Base-by-base conservation (phyloP, 768 basidiomycete genomes). In the Lentinus brumalis region DNA sequence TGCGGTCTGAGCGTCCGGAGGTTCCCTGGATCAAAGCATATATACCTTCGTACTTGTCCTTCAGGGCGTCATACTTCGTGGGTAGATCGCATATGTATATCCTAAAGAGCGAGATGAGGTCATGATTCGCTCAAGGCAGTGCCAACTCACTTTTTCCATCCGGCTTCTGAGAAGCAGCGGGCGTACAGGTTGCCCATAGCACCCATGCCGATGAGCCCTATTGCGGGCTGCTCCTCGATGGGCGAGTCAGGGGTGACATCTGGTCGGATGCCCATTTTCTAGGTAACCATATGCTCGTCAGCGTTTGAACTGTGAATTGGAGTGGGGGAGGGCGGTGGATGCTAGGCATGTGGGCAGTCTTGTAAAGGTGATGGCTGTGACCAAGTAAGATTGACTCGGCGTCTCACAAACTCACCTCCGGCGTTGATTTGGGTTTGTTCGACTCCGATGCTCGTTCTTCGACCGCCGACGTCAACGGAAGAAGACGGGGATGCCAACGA, bases 171-270 rank as follows among this genome's bases (percentile, higher is more conserved):
- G 29, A 99, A 79, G n/a, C 78, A 72, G 16, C 80, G 82, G 0
- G 94, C 94, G 72, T 98, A 98, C 94, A 98, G 94, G 69, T 78
- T 80, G 2, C 96, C 96, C 96, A 98, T 98, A 52, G 91, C 92
- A 0, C 96, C 96, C 95, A 98, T 97, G 2, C 96, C 96, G 62
- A 97, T 97, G 53, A 97, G 78, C 2, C 96, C 96, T 41, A 98
- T 91, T 0, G 83, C 81, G 6, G 92, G 92, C 66, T 94, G 92
- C 29, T 78, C 72, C 5, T 79, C 75, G 1, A 70, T 18, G 5
- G 82, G 80, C 9, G 73, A 67, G 10, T 70, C 69, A 18, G 75
- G 75, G 7, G 74, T 73, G 10, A 73, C 70, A 38, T 74, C 65
- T 40, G 69, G 65, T 15, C 53, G 46, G 40, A 64, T 29, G 7